phyloP scores from a whole-genome alignment of 1,284 basidiomycete species.

The Agaricales sp. region DNA sequence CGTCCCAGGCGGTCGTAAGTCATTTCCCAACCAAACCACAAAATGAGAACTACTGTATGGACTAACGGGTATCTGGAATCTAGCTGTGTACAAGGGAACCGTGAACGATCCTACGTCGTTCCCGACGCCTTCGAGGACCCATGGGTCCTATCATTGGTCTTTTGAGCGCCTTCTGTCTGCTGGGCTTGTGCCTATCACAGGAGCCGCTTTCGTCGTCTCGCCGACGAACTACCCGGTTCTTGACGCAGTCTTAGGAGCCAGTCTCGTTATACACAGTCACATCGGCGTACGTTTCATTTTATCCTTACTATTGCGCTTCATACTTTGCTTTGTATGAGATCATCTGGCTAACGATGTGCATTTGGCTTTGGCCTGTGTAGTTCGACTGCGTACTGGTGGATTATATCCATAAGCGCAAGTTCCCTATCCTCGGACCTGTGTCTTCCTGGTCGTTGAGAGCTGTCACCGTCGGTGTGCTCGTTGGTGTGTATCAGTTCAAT shows the following conservation, averaged over 20 bases:
- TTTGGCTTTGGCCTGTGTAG: constrained; percentile 22
- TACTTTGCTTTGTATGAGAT: not conserved
- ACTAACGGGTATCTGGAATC: no score
- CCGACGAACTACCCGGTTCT: constrained; percentile 64
- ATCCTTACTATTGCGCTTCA: not conserved
- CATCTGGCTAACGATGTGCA: no score
- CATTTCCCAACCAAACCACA: constrained; percentile 1
- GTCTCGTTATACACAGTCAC: constrained; percentile 89
- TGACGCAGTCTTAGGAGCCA: constrained; percentile 82
- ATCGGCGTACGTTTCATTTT: constrained; percentile 58
- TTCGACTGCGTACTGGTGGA: constrained; percentile 73
- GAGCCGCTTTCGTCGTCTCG: constrained; percentile 62
- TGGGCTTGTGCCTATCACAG: constrained; percentile 81
- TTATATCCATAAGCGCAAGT: constrained; percentile 93
- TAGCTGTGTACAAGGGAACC: constrained; percentile 89
- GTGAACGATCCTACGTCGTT: constrained; percentile 94
- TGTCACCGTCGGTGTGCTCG: constrained; percentile 75
- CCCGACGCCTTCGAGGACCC: constrained; percentile 70
- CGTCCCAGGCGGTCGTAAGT: constrained; percentile 65
- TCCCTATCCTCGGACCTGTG: constrained; percentile 67
- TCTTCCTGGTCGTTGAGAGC: constrained; percentile 69
- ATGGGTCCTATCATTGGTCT: constrained; percentile 97
- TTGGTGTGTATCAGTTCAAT: constrained; percentile 96
- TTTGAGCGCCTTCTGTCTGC: constrained; percentile 91
- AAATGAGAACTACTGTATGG: constrained; percentile 3